Evolutionary conservation across 2,329 filamentous ascomycete genomes (phyloP).

Genomic region (Pseudocercospora macadamiae): DNA sequence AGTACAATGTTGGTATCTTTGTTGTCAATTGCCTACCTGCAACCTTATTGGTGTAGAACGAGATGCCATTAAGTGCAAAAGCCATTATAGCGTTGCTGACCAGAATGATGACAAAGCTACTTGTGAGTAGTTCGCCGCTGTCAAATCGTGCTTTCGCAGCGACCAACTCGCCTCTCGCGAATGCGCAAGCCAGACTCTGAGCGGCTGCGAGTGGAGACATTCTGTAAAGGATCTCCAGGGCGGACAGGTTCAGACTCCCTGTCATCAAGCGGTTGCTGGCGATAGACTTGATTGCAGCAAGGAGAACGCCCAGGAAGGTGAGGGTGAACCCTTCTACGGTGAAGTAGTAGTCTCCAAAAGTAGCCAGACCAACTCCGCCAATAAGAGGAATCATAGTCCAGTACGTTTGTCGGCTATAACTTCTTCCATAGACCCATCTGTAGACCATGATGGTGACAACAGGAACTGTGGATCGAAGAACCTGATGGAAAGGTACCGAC

Average conservation of each 20-base stretch:
- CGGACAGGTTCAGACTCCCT: slow-evolving; percentile 57
- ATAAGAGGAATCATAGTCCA: slow-evolving; percentile 63
- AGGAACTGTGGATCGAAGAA: slow-evolving; percentile 63
- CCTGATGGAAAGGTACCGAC: slow-evolving; percentile 67
- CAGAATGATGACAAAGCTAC: neutral
- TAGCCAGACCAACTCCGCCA: slow-evolving; percentile 61
- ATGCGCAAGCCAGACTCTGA: slow-evolving; percentile 58
- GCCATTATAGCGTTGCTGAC: slow-evolving; percentile 35
- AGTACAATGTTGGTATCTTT: neutral
- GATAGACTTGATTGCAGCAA: slow-evolving; percentile 58
- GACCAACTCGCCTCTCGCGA: slow-evolving; percentile 46
- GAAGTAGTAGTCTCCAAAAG: slow-evolving; percentile 65
- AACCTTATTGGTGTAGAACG: slow-evolving; percentile 41
- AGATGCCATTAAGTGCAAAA: slow-evolving; percentile 39
- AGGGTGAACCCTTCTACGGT: slow-evolving; percentile 53
- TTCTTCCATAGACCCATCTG: slow-evolving; percentile 58
- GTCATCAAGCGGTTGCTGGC: slow-evolving; percentile 68
- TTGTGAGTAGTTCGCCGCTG: neutral
- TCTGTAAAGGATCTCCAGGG: slow-evolving; percentile 62
- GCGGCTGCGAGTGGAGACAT: slow-evolving; percentile 64
- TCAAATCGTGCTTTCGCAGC: neutral
- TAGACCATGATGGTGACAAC: slow-evolving; percentile 65
- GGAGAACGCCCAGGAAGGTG: slow-evolving; percentile 42
- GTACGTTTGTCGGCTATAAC: slow-evolving; percentile 60
- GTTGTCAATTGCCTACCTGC: slow-evolving; percentile 25